A percentile compares a stretch with the other conserved stretches of the same genome.
Conservation (phyloP, 768 basidiomycete genomes). For the Amanita molliuscula region DNA sequence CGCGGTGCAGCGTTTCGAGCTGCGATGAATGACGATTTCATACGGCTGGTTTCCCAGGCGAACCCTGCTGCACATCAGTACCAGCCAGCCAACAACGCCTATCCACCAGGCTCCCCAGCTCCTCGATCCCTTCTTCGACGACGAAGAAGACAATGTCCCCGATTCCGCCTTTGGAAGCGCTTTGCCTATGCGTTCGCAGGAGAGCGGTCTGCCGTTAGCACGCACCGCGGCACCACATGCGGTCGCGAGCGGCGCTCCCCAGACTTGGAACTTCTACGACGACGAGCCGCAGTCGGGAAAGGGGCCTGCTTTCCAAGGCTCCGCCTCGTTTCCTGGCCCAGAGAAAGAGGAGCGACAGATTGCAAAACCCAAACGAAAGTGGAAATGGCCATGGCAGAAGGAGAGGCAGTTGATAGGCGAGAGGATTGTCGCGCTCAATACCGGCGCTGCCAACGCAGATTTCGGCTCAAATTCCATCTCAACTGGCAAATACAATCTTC, state of each 20-base stretch:
- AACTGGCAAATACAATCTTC: slow-evolving; percentile 90
- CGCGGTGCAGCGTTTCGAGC: neutral
- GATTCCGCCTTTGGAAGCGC: slow-evolving; percentile 58
- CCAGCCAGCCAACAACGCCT: slow-evolving; percentile 43
- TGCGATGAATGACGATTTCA: slow-evolving; percentile 63
- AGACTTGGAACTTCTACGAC: slow-evolving; percentile 71
- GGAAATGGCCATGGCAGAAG: slow-evolving; percentile 84
- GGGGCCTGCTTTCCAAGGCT: slow-evolving; percentile 30
- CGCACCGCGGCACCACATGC: slow-evolving; percentile 49
- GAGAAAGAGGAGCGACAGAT: slow-evolving; percentile 12
- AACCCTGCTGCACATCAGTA: slow-evolving; percentile 52
- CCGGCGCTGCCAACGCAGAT: slow-evolving; percentile 50
- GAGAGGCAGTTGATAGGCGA: slow-evolving; percentile 58
- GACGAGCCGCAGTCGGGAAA: slow-evolving; percentile 37
- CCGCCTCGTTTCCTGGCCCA: slow-evolving; percentile 28
- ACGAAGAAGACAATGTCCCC: slow-evolving; percentile 64
- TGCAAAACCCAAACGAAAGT: slow-evolving; percentile 24
- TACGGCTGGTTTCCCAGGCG: slow-evolving; percentile 59
- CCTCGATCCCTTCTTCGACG: slow-evolving; percentile 86
- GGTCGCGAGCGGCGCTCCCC: slow-evolving; percentile 36
- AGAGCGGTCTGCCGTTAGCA: slow-evolving; percentile 49
- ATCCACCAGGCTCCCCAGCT: slow-evolving; percentile 47
- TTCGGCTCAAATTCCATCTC: slow-evolving; percentile 79
- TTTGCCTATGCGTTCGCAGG: slow-evolving; percentile 39
- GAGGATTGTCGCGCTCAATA: slow-evolving; percentile 77